Evolutionary conservation across 129 eudicot genomes (phyloP).

Genomic region (Scalesia atractyloides): DNA sequence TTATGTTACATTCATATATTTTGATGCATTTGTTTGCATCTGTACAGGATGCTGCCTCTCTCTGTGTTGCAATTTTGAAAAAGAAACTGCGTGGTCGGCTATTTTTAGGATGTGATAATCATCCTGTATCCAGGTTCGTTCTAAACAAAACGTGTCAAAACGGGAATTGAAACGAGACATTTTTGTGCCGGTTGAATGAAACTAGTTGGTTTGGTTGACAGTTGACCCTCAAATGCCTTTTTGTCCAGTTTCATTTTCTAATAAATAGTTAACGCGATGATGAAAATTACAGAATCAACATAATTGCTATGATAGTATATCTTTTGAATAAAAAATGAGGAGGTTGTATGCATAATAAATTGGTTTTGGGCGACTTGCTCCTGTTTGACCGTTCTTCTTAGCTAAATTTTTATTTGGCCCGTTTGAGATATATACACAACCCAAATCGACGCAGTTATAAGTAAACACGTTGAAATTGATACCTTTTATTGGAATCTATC

Average conservation of each 20-base stretch:
- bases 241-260: background rate
- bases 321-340: background rate
- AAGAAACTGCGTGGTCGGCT: constrained; percentile 65
- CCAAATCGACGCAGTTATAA: background rate
- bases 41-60: constrained; percentile 86
- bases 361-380: background rate
- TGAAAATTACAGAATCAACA: background rate
- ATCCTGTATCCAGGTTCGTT: constrained; percentile 83
- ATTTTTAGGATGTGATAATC: constrained; percentile 91
- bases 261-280: background rate
- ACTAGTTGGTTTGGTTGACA: background rate
- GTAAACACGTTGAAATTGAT: background rate
- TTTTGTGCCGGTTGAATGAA: background rate
- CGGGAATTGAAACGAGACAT: background rate
- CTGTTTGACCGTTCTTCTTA: background rate
- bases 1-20: background rate
- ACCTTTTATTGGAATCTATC: background rate
- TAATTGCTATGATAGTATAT: background rate
- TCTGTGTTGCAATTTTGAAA: constrained; percentile 68
- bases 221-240: background rate
- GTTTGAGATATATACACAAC: constrained; percentile 3
- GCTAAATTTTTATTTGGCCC: background rate
- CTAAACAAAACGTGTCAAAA: background rate
- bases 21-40: constrained; percentile 5
- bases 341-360: constrained; percentile 1